Base-by-base conservation (phyloP, 164 flowering plant genomes). In the Vitis rupestris region DNA sequence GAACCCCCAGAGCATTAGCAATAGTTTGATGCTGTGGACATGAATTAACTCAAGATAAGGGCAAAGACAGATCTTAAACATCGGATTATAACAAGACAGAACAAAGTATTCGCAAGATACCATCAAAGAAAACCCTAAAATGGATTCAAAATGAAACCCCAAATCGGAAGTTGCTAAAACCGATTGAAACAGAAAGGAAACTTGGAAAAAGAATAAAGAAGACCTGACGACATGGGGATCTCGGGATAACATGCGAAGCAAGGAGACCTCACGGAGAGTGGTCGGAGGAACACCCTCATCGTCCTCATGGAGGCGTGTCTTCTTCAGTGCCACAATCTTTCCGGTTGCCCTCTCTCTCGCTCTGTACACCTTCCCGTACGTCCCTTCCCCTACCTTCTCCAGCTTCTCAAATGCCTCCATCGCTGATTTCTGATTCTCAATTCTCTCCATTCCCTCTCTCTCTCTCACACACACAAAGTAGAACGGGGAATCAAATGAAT, bases 371-470 rank as follows among this genome's bases (percentile, higher is more conserved):
- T 95, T 95, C 47, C 98, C 98, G 76, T 95, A 95, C 0, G 98
- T 95, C 14, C 99, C 99, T 75, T 95, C 99, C 31, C 99, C 99
- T 0, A 95, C 99, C 72, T 95, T 95, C 86, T 95, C 99, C 2
- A 95, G 81, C 84, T 95, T 93, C 90, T 92, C 95, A 69, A 83
- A 93, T 1, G 85, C 92, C 7, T 95, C 98, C 99, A 91, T 92
- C 16, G 80, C 88, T 6, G 89, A 84, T 62, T 17, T 56, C 13
- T 70, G 44, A 48, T 49, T 17, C 9, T 74, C 61, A 56, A 29
- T 9, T 67, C 68, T 59, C 75, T 71, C 74, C 71, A 61, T 75
- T 60, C 66, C 63, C 66, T 65, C 65, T 66, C 66, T 71, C 72
- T 65, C 58, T 60, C 70, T 11, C 55, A 54, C 57, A 51, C 57